Conservation (phyloP, 805 yeast species). For the Candida adriatica region DNA sequence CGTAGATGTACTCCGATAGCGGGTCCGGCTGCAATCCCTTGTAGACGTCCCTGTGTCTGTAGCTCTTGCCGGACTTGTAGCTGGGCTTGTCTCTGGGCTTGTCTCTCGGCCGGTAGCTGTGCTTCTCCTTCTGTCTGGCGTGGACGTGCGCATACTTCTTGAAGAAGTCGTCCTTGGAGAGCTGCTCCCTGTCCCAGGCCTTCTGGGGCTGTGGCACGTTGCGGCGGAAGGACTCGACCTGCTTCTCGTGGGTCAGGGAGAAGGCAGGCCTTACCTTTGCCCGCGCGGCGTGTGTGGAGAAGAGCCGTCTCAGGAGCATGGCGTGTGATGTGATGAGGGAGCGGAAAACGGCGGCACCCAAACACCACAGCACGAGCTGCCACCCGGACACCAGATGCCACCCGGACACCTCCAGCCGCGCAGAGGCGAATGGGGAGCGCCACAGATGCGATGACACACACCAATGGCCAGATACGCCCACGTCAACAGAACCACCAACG, state of each 20-base stretch:
- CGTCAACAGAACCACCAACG: conserved; percentile 69
- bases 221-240: conserved; percentile 5
- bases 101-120: conserved; percentile 10
- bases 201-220: conserved; percentile 6
- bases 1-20: conserved; percentile 63
- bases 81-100: too few species aligned
- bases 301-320: too few species aligned
- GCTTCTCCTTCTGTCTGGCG: conserved; percentile 30
- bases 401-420: too few species aligned
- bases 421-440: too few species aligned
- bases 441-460: too few species aligned
- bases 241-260: not conserved
- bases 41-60: conserved; percentile 17
- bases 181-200: conserved; percentile 62
- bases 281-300: too few species aligned
- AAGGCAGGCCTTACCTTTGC: too few species aligned
- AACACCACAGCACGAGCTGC: too few species aligned
- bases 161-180: conserved; percentile 58
- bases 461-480: conserved; percentile 32
- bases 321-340: too few species aligned
- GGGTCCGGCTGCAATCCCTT: conserved; percentile 33
- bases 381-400: too few species aligned
- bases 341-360: too few species aligned
- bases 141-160: conserved; percentile 63
- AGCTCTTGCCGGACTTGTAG: too few species aligned